Conservation (phyloP, 2,329 filamentous ascomycete species). For the Laburnicola sp. region DNA sequence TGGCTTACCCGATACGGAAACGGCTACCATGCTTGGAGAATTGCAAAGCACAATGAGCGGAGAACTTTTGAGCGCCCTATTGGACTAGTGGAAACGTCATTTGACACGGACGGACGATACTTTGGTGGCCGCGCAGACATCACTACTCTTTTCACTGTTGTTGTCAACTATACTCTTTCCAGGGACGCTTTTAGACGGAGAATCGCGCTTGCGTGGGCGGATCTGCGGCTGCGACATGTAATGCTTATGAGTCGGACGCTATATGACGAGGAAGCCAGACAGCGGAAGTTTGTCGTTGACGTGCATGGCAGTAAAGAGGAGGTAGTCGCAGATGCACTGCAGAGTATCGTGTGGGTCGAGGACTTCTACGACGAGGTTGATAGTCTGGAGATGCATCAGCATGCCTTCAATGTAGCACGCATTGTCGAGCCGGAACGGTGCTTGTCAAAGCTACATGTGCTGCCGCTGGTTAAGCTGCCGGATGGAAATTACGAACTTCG, state of each 20-base stretch:
- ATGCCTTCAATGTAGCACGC: slow-evolving; percentile 47
- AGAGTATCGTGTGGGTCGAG: slow-evolving; percentile 44
- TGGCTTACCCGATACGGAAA: slow-evolving; percentile 49
- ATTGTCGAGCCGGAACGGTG: slow-evolving; percentile 44
- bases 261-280: slow-evolving; percentile 17
- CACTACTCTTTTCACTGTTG: slow-evolving; percentile 44
- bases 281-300: slow-evolving; percentile 41
- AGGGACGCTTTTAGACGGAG: slow-evolving; percentile 36
- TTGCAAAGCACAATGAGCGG: slow-evolving; percentile 8
- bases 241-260: slow-evolving; percentile 43
- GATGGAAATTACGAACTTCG: slow-evolving; percentile 36
- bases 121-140: slow-evolving; percentile 53
- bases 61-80: slow-evolving; percentile 42
- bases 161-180: slow-evolving; percentile 37
- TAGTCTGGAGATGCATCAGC: slow-evolving; percentile 44
- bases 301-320: slow-evolving; percentile 31
- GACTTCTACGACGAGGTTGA: slow-evolving; percentile 44
- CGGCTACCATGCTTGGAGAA: slow-evolving; percentile 45
- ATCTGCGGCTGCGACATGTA: slow-evolving; percentile 45
- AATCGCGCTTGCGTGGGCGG: slow-evolving; percentile 47
- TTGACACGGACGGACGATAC: slow-evolving; percentile 50
- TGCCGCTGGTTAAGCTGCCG: slow-evolving; percentile 31
- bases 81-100: slow-evolving; percentile 50
- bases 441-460: slow-evolving; percentile 47
- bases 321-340: slow-evolving; percentile 35